These are phyloP conservation scores for Kluyveromyces wickerhamii DNA, from an alignment of 805 yeast genomes.

Conservation along the genomic window DNA sequence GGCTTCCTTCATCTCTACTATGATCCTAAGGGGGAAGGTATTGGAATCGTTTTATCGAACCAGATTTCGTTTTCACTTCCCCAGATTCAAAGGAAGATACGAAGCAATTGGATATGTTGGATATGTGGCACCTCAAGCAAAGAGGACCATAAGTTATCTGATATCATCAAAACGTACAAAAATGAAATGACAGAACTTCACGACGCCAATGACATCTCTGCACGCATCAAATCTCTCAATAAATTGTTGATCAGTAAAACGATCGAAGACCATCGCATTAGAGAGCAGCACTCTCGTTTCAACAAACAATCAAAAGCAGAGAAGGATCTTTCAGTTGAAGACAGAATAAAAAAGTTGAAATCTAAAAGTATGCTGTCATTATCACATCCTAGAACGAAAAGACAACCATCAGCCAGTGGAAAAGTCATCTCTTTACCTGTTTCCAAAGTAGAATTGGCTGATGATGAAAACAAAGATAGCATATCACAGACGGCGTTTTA, in stretches of 20 bases:
- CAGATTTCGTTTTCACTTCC: not conserved
- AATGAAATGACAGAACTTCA: not conserved
- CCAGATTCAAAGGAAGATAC: not conserved
- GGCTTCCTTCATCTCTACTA: not conserved
- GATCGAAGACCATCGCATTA: not conserved
- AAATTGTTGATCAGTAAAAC: not conserved
- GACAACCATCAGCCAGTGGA: not conserved
- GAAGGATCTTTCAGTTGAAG: not conserved
- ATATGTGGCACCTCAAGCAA: not conserved
- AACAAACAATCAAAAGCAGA: not conserved
- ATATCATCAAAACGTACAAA: not conserved
- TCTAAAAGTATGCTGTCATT: not conserved
- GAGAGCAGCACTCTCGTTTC: not conserved
- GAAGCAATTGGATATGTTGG: conserved; percentile 3
- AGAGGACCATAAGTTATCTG: not conserved
- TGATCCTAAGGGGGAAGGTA: conserved; percentile 1
- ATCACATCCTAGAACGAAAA: not conserved
- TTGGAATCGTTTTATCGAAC: not conserved
- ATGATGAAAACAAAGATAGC: not conserved
- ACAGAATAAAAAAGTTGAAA: not conserved
- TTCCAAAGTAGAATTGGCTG: not conserved
- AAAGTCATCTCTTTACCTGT: conserved; percentile 1
- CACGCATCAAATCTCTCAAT: not conserved
- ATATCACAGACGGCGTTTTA: not conserved
- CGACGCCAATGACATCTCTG: not conserved